Percentiles rank a stretch among this genome's conserved stretches.
Conservation (phyloP, 2,329 filamentous ascomycete genomes). For the Verticillium klebahnii region DNA sequence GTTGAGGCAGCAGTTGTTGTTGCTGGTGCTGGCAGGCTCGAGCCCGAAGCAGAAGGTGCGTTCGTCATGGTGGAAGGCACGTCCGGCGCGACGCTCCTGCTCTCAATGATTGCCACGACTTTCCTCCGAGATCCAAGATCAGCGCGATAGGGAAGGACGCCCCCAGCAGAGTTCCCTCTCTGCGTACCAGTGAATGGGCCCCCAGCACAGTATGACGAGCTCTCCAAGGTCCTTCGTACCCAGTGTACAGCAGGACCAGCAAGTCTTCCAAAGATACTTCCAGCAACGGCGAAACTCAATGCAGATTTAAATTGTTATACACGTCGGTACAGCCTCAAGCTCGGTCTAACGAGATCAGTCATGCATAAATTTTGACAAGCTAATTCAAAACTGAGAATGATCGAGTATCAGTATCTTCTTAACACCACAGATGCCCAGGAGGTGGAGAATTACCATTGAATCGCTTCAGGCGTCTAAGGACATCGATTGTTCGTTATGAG, state of each 20-base stretch:
- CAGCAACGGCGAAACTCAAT: no score
- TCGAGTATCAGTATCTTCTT: neutral
- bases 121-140: neutral
- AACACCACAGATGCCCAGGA: neutral
- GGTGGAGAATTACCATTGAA: neutral
- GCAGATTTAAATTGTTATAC: no score
- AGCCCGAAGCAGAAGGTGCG: neutral
- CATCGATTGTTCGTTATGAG: neutral
- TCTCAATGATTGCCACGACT: neutral
- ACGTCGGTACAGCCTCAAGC: no score
- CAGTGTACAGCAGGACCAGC: no score
- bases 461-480: neutral
- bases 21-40: constrained; percentile 1
- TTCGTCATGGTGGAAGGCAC: neutral
- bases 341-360: no score
- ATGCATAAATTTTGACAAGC: no score
- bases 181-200: neutral
- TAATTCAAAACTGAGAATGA: neutral
- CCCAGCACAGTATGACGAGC: no score
- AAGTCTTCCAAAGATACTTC: no score
- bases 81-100: neutral
- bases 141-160: neutral
- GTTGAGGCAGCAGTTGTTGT: neutral
- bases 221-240: no score
- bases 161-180: neutral